phyloP scores from a whole-genome alignment of 1,139 yeast species.

The Sugiyamaella xylanicola region DNA sequence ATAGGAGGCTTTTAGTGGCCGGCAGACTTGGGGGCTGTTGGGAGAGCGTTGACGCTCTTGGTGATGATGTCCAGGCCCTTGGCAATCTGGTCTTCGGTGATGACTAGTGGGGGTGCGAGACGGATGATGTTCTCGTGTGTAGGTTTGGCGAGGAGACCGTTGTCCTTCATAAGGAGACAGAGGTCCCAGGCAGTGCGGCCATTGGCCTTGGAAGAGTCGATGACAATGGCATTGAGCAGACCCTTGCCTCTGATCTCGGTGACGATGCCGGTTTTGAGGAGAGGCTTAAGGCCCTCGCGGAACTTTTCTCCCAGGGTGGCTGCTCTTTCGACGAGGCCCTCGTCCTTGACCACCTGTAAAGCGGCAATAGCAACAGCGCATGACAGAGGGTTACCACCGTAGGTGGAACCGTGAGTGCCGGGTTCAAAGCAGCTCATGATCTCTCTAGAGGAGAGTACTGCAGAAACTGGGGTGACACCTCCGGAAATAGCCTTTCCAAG shows the following conservation, averaged over 20 bases:
- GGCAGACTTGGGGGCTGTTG: slow-evolving; percentile 45
- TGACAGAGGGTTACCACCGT: slow-evolving; percentile 97
- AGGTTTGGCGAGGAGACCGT: slow-evolving; percentile 93
- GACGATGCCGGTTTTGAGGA: slow-evolving; percentile 65
- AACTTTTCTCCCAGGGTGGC: slow-evolving; percentile 68
- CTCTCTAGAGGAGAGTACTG: slow-evolving; percentile 82
- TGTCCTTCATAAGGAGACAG: slow-evolving; percentile 83
- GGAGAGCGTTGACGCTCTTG: slow-evolving; percentile 60
- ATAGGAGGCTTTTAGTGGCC: slow-evolving; percentile 9
- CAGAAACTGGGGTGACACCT: slow-evolving; percentile 91
- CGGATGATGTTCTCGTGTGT: slow-evolving; percentile 96
- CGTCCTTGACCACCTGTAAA: slow-evolving; percentile 84
- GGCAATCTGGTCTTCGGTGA: slow-evolving; percentile 79
- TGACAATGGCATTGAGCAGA: slow-evolving; percentile 84
- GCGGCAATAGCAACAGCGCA: slow-evolving; percentile 96
- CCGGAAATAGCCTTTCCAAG: slow-evolving; percentile 96
- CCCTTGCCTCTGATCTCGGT: slow-evolving; percentile 94
- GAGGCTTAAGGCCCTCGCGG: slow-evolving; percentile 62
- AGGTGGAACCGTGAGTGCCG: slow-evolving; percentile 97
- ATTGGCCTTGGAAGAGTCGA: slow-evolving; percentile 78
- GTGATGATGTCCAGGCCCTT: slow-evolving; percentile 79
- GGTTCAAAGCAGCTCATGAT: slow-evolving; percentile 90
- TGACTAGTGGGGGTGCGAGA: slow-evolving; percentile 93
- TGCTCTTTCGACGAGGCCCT: slow-evolving; percentile 81
- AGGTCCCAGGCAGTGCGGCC: slow-evolving; percentile 97